Base-by-base conservation (phyloP, 257 asterid genomes). In the Galeopsis tetrahit region DNA sequence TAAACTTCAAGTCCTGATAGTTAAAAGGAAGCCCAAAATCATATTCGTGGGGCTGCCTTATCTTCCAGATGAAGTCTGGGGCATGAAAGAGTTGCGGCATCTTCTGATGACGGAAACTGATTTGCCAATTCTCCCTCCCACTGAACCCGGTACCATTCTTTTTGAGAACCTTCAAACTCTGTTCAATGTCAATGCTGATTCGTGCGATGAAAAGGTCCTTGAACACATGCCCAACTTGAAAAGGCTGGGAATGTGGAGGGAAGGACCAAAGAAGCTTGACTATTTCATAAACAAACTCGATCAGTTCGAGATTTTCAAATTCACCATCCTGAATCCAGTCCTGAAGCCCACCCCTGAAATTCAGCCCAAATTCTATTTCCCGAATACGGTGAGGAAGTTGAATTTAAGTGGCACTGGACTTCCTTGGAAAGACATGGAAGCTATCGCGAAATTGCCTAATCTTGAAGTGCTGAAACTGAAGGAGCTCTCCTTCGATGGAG, bases 41-140 rank as follows among this genome's bases (percentile, higher is more conserved):
- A 65, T 73, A 59, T 73, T 73, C 13, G 31, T 76, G 1, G 84
- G 79, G 11, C 33, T 70, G 15, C 77, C 85, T 2, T 44, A 72
- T 52, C 75, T 82, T 59, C 86, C 86, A 0, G 72, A 39, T 3
- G 85, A 69, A 14, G 75, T 83, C 42, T 83, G 87, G 87, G 33
- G 5, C 63, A 75, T 83, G 87, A 63, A 73, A n/a, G 63, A 80
- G 7, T 7, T 83, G 34, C 72, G 87, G 75, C 87, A 83, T 78
- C 82, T 83, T 10, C 34, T 49, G 8, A 49, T 80, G 17, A 78
- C 64, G 2, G 80, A 72, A 35, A 75, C 73, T 33, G 52, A 61
- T 43, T 39, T 83, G 58, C 83, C 77, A 0, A 31, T 40, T 52
- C 36, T 64, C 14, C 68, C 44, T 1, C 21, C 32, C 38, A 31